Percentiles rank a stretch among this genome's conserved stretches.
Conservation (phyloP, 2,329 filamentous ascomycete genomes). For the Fusarium anguioides region DNA sequence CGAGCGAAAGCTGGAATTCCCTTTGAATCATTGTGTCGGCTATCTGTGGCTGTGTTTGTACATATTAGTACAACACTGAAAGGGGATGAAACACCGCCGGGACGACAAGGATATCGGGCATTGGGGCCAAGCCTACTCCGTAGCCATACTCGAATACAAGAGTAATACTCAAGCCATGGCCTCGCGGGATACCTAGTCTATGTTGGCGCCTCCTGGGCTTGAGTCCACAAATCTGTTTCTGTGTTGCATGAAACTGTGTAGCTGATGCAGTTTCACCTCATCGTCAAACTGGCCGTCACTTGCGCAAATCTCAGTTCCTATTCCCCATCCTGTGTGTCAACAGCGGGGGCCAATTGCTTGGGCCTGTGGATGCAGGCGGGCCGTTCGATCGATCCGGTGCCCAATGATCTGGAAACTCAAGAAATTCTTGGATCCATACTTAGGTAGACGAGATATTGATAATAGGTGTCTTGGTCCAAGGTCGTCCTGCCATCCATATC, state of each 20-base stretch:
- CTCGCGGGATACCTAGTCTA: slow-evolving; percentile 1
- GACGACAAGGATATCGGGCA: not conserved
- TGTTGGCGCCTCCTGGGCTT: not conserved
- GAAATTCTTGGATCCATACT: slow-evolving; percentile 3
- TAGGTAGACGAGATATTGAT: not conserved
- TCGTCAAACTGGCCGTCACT: slow-evolving; percentile 8
- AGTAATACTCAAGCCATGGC: slow-evolving; percentile 5
- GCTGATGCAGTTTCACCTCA: slow-evolving; percentile 5
- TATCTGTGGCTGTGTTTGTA: not conserved
- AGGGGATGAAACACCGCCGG: slow-evolving; percentile 17
- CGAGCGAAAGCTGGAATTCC: not conserved
- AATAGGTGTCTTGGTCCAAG: not conserved
- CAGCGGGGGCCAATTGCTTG: slow-evolving; percentile 17
- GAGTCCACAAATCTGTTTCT: not conserved
- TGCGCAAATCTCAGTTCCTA: slow-evolving; percentile 14
- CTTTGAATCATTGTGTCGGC: not conserved
- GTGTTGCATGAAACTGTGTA: slow-evolving; percentile 3
- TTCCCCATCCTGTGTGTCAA: slow-evolving; percentile 19
- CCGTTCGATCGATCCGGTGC: slow-evolving; percentile 33
- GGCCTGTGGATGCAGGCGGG: slow-evolving; percentile 27
- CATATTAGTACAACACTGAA: not conserved
- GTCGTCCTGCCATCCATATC: not conserved
- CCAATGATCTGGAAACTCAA: slow-evolving; percentile 26
- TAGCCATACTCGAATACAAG: not conserved
- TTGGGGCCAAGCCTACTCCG: not conserved